Evolutionary conservation across 306 rosid species (phyloP).

Genomic region (Abrus precatorius): DNA sequence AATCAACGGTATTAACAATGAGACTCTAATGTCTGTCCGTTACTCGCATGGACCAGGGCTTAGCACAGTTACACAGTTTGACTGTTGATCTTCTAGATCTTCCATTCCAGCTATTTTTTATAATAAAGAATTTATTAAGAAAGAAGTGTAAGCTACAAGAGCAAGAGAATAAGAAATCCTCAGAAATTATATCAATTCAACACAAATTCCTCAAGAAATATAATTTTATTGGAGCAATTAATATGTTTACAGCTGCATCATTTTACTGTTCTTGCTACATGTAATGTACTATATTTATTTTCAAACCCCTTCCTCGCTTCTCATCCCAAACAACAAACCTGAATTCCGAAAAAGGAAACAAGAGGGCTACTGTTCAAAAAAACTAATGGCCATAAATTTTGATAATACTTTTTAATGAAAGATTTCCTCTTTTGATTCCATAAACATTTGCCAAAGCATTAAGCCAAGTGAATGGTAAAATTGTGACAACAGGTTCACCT

Average conservation of each 20-base stretch:
- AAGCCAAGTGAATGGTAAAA: constrained; percentile 33
- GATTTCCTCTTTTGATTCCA: no score
- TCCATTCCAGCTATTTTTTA: constrained; percentile 33
- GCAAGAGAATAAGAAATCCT: constrained; percentile 1
- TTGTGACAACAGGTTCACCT: constrained; percentile 24
- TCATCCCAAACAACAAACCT: not conserved
- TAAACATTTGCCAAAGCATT: not conserved
- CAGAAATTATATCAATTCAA: not conserved
- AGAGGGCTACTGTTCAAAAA: not conserved
- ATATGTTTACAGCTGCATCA: not conserved
- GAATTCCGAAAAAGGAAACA: not conserved
- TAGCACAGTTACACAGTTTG: constrained; percentile 20
- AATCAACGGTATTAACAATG: constrained; percentile 36
- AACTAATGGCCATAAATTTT: constrained; percentile 34
- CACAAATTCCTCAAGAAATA: constrained; percentile 13
- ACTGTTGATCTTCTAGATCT: constrained; percentile 30
- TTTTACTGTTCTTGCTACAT: not conserved
- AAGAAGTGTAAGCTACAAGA: not conserved
- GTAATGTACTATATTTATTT: not conserved
- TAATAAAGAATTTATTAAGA: not conserved
- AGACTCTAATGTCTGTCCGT: constrained; percentile 36
- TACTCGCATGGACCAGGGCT: constrained; percentile 25
- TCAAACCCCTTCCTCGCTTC: not conserved
- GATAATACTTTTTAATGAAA: not conserved
- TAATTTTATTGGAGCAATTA: not conserved